Percentiles rank a stretch among this genome's conserved stretches.
These are phyloP conservation scores for Crithidia fasciculata DNA, from an alignment of 208 protist genomes.

Conservation along the genomic window DNA sequence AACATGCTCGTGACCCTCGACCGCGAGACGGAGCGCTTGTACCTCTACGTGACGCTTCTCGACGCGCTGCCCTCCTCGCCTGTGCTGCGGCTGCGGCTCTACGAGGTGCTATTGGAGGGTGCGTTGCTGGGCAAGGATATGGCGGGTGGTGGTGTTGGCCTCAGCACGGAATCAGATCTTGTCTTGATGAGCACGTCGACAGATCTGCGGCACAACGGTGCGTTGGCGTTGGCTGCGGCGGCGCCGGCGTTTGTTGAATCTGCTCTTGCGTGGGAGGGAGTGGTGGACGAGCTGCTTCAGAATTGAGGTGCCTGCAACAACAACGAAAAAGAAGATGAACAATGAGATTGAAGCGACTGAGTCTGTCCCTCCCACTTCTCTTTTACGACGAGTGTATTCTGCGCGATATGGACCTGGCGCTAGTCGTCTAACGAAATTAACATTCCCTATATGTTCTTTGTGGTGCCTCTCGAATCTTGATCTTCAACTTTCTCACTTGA, in stretches of 20 bases:
- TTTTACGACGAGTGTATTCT: no score
- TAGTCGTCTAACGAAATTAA: no score
- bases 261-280: conserved; percentile 44
- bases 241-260: conserved; percentile 59
- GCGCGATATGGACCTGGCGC: no score
- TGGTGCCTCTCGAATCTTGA: no score
- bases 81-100: conserved; percentile 48
- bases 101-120: conserved; percentile 76
- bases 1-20: conserved; percentile 84
- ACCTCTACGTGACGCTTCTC: conserved; percentile 80
- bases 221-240: conserved; percentile 47
- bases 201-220: conserved; percentile 58
- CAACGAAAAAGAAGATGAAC: no score
- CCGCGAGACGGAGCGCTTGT: conserved; percentile 60
- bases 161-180: conserved; percentile 67
- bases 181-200: conserved; percentile 78
- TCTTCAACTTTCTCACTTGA: no score
- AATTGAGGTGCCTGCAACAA: background rate
- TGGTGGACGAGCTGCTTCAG: conserved; percentile 8
- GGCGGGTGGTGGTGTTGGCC: conserved; percentile 73
- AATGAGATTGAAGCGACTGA: no score
- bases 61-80: conserved; percentile 50
- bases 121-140: conserved; percentile 81
- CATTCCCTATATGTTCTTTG: no score
- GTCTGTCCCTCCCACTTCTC: no score